Base-by-base conservation (phyloP, 2,329 filamentous ascomycete species). In the Akanthomyces muscarius region DNA sequence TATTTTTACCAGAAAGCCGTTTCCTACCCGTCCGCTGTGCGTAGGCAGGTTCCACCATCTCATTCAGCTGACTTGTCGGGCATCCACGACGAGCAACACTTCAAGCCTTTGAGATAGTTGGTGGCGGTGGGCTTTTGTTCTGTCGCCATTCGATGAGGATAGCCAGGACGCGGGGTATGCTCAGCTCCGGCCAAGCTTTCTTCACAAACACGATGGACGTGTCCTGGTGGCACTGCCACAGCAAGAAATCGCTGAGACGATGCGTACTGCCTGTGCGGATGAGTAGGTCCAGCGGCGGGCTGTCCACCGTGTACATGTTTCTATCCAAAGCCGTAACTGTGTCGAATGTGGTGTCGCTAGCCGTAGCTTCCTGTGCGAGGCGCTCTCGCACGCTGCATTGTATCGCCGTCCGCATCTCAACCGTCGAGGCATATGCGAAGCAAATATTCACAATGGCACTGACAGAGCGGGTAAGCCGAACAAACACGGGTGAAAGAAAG, bases 171-270 rank as follows among this genome's bases (percentile, higher is more conserved):
- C 90, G 83, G 89, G 90, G 92, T 7, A 97, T 79, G 72, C 94
- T 90, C 68, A 97, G 95, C 66, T 95, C 90, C 2, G 92, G 92
- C 92, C 92, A 97, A 65, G 95, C 79, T 67, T 89, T 92, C 70
- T 95, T 85, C 61, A 96, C 75, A 72, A 96, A 96, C 50, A 92
- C 89, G 68, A 96, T 88, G 65, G 93, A 87, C 0, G 92, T 95
- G 65, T 91, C 81, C 71, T 95, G 84, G 72, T 96, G 91, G 69
- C 89, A 92, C 76, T 97, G 92, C 92, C 92, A 97, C 51, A 96
- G 84, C 91, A 97, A 91, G 71, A 96, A 96, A 73, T 97, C 92
- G 70, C 91, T 95, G 65, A 97, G 77, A 51, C 92, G 83, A 72
- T 90, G 88, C 10, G 96, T 92, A 11, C 91, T 91, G 65, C 91